phyloP scores from a whole-genome alignment of 2,329 filamentous ascomycete genomes.

The Tolypocladium ophioglossoides region DNA sequence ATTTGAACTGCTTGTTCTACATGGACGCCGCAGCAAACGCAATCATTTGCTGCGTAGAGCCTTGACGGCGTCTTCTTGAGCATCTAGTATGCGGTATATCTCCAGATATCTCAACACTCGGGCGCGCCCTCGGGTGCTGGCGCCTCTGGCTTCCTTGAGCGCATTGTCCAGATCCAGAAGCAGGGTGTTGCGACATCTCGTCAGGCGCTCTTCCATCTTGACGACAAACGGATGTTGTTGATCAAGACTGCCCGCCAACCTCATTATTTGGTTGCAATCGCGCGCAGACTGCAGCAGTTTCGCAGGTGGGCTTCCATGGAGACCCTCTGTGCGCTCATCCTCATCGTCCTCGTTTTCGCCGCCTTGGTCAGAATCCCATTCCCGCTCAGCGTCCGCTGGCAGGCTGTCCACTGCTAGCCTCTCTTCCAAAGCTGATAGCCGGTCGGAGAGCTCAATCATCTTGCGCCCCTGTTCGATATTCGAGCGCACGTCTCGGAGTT shows the following conservation, averaged over 20 bases:
- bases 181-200: slow-evolving; percentile 44
- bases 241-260: slow-evolving; percentile 33
- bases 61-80: slow-evolving; percentile 41
- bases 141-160: slow-evolving; percentile 31
- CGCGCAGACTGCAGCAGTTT: slow-evolving; percentile 35
- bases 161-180: slow-evolving; percentile 45
- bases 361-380: slow-evolving; percentile 21
- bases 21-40: neutral
- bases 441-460: slow-evolving; percentile 57
- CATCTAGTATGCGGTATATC: slow-evolving; percentile 41
- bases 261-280: slow-evolving; percentile 32
- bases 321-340: slow-evolving; percentile 13
- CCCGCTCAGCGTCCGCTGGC: slow-evolving; percentile 9
- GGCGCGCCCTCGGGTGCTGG: slow-evolving; percentile 29
- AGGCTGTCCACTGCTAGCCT: slow-evolving; percentile 43
- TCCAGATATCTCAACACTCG: slow-evolving; percentile 41
- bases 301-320: slow-evolving; percentile 34
- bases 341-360: slow-evolving; percentile 31
- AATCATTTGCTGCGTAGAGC: slow-evolving; percentile 29
- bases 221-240: slow-evolving; percentile 37
- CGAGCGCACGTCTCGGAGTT: slow-evolving; percentile 53
- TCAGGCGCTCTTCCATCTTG: slow-evolving; percentile 41
- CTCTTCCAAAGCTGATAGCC: slow-evolving; percentile 52
- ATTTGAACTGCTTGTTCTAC: slow-evolving; percentile 4
- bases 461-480: slow-evolving; percentile 51